Percentiles rank a stretch among this genome's conserved stretches.
Evolutionary conservation across 257 asterid genomes (phyloP).

Genomic region (Nicotiana knightiana): DNA sequence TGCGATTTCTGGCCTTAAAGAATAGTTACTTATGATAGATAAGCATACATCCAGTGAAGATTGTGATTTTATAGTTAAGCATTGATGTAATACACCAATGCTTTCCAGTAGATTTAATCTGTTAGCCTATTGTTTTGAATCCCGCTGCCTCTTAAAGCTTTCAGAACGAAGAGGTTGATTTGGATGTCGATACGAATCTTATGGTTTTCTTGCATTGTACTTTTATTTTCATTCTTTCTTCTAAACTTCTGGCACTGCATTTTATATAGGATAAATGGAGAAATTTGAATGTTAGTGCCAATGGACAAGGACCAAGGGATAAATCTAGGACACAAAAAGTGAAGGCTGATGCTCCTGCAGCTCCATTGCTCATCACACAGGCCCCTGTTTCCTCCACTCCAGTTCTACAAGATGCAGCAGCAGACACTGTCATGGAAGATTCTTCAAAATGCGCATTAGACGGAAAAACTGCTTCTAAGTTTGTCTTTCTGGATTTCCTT

Average conservation of each 20-base stretch:
- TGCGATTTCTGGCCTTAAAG: not conserved
- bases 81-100: not conserved
- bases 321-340: constrained; percentile 49
- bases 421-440: constrained; percentile 35
- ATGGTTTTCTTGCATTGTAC: not conserved
- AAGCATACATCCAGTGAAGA: not conserved
- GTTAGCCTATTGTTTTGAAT: not conserved
- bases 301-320: constrained; percentile 56
- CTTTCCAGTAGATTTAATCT: not conserved
- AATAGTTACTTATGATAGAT: not conserved
- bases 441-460: constrained; percentile 47
- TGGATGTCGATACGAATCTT: not conserved
- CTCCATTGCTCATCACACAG: constrained; percentile 31
- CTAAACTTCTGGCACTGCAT: not conserved
- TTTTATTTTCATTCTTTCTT: not conserved
- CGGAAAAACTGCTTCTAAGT: constrained; percentile 67
- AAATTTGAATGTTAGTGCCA: constrained; percentile 67
- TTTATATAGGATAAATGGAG: constrained; percentile 82
- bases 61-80: not conserved
- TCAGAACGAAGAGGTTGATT: not conserved
- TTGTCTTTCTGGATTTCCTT: constrained; percentile 19
- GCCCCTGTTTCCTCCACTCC: constrained; percentile 37
- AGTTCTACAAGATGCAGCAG: constrained; percentile 33
- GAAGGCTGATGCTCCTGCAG: constrained; percentile 43
- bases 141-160: not conserved